Evolutionary conservation across 2,329 filamentous ascomycete genomes (phyloP).

Genomic region (Thielaviopsis punctulata): DNA sequence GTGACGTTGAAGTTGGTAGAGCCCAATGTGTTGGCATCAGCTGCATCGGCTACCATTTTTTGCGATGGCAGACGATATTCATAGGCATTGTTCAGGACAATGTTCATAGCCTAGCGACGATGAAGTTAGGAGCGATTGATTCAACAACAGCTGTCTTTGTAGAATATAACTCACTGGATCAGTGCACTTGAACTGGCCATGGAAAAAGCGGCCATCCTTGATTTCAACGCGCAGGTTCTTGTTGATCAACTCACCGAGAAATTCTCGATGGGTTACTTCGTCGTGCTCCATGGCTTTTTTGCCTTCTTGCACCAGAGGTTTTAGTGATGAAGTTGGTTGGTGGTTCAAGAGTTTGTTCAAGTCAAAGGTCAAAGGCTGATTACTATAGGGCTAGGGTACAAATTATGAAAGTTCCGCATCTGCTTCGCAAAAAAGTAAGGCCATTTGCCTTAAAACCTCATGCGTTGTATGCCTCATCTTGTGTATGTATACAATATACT

Average conservation of each 20-base stretch:
- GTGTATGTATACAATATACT: too few species aligned
- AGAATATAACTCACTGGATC: conserved; percentile 47
- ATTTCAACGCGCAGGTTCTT: conserved; percentile 65
- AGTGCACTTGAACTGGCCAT: conserved; percentile 85
- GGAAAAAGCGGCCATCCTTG: conserved; percentile 73
- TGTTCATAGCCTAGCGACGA: conserved; percentile 54
- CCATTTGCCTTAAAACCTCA: too few species aligned
- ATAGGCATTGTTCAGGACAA: conserved; percentile 71
- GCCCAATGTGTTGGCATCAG: neutral
- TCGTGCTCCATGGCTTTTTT: neutral
- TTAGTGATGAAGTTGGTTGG: too few species aligned
- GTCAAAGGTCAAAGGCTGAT: too few species aligned
- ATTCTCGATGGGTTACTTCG: neutral
- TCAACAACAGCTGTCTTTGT: neutral
- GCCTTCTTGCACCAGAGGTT: neutral
- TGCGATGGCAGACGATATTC: conserved; percentile 68
- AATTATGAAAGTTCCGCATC: too few species aligned
- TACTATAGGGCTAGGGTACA: too few species aligned
- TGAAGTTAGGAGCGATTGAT: neutral
- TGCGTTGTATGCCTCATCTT: too few species aligned
- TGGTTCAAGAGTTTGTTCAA: too few species aligned
- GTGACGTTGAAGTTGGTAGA: neutral
- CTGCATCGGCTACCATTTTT: conserved; percentile 20
- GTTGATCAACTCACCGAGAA: conserved; percentile 38
- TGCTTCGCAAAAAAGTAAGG: too few species aligned